These are phyloP conservation scores for Periconia sp. DNA, from an alignment of 2,329 filamentous ascomycete genomes.

Conservation along the genomic window DNA sequence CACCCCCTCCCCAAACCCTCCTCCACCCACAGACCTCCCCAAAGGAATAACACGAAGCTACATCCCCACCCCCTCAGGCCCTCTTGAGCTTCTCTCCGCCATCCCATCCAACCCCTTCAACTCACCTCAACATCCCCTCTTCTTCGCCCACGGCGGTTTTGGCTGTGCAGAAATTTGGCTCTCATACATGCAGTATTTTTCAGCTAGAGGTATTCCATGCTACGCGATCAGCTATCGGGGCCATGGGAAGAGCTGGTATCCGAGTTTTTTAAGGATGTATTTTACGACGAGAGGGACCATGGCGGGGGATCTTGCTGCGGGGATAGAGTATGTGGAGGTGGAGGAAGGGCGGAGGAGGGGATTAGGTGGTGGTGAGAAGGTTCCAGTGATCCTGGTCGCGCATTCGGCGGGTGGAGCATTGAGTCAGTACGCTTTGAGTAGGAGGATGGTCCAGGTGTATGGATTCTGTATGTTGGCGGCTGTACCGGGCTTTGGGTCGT, in stretches of 20 bases:
- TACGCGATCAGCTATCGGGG: conserved; percentile 62
- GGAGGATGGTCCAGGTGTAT: conserved; percentile 48
- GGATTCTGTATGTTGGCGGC: conserved; percentile 56
- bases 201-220: conserved; percentile 52
- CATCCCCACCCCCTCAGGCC: conserved; percentile 52
- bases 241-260: conserved; percentile 61
- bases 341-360: conserved; percentile 37
- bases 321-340: conserved; percentile 40
- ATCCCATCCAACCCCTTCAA: conserved; percentile 25
- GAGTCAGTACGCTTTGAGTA: conserved; percentile 56
- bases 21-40: conserved; percentile 43
- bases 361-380: conserved; percentile 16
- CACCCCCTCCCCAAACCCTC: conserved; percentile 30
- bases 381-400: conserved; percentile 54
- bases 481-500: conserved; percentile 58
- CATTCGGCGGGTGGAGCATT: conserved; percentile 61
- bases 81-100: conserved; percentile 59
- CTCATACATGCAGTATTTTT: conserved; percentile 59
- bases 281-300: conserved; percentile 52
- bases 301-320: conserved; percentile 53
- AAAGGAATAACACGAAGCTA: conserved; percentile 52
- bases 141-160: conserved; percentile 63
- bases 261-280: conserved; percentile 57
- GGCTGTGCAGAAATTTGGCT: conserved; percentile 61
- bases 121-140: conserved; percentile 45